These are phyloP conservation scores for Ascochyta fabae DNA, from an alignment of 2,329 filamentous ascomycete genomes.

Conservation along the genomic window DNA sequence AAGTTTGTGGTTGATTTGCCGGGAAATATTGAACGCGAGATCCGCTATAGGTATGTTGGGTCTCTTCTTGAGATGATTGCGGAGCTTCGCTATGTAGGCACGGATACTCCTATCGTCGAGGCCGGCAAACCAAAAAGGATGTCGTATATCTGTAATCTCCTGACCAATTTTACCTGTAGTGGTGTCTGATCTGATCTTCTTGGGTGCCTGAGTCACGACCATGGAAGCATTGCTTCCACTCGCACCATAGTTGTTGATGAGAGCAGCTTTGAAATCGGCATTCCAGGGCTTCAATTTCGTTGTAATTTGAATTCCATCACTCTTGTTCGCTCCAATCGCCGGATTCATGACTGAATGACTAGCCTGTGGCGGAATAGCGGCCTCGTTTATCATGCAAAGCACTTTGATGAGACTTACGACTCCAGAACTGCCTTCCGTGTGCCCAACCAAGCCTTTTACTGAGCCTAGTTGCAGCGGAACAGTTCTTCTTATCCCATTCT, in stretches of 20 bases:
- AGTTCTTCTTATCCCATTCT: neutral
- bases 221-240: constrained; percentile 26
- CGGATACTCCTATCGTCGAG: neutral
- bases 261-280: constrained; percentile 5
- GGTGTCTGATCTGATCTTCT: neutral
- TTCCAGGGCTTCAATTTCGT: constrained; percentile 17
- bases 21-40: constrained; percentile 21
- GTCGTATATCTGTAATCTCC: neutral
- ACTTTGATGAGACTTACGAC: constrained; percentile 37
- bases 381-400: constrained; percentile 30
- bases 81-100: neutral
- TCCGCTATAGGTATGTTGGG: neutral
- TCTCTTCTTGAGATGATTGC: neutral
- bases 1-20: constrained; percentile 17
- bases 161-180: neutral
- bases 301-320: constrained; percentile 23
- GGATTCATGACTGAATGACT: constrained; percentile 23
- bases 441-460: constrained; percentile 42
- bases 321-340: constrained; percentile 8
- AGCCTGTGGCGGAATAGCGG: constrained; percentile 30
- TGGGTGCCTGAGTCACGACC: constrained; percentile 12
- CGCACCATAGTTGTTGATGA: constrained; percentile 48
- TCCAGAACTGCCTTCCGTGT: constrained; percentile 33
- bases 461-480: constrained; percentile 31
- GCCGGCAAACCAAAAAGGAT: constrained; percentile 8